Evolutionary conservation across 202 grass and related monocot species (phyloP).

Genomic region (Bolboschoenoplectus hybrid): DNA sequence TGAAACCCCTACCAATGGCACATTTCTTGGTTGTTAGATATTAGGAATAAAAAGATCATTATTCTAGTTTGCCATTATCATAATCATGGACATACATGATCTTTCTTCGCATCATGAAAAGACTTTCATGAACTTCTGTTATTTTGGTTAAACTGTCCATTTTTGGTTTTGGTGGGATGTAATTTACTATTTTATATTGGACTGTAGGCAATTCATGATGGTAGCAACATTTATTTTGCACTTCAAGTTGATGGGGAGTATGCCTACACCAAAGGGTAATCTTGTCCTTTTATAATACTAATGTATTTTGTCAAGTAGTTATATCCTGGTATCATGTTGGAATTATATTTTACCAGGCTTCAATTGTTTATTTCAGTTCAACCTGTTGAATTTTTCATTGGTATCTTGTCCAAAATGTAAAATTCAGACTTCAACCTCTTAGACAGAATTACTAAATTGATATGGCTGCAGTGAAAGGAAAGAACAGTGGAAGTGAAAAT

Average conservation of each 20-base stretch:
- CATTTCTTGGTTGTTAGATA: background rate
- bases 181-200: conserved; percentile 50
- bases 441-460: background rate
- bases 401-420: background rate
- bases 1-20: background rate
- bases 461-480: background rate
- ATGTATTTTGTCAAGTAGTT: conserved; percentile 29
- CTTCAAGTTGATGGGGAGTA: conserved; percentile 88
- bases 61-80: background rate
- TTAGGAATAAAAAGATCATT: conserved; percentile 19
- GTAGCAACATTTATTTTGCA: conserved; percentile 83
- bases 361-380: background rate
- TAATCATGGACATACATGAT: background rate
- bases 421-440: background rate
- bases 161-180: conserved; percentile 22
- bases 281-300: conserved; percentile 38
- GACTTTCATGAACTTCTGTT: background rate
- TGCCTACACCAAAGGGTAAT: conserved; percentile 84
- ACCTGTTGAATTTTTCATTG: background rate
- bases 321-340: background rate
- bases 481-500: background rate
- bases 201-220: conserved; percentile 93
- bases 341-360: background rate
- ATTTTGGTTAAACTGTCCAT: conserved; percentile 1
- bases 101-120: background rate